phyloP scores from a whole-genome alignment of 768 basidiomycete genomes.

The Leucocoprinus leucothites region DNA sequence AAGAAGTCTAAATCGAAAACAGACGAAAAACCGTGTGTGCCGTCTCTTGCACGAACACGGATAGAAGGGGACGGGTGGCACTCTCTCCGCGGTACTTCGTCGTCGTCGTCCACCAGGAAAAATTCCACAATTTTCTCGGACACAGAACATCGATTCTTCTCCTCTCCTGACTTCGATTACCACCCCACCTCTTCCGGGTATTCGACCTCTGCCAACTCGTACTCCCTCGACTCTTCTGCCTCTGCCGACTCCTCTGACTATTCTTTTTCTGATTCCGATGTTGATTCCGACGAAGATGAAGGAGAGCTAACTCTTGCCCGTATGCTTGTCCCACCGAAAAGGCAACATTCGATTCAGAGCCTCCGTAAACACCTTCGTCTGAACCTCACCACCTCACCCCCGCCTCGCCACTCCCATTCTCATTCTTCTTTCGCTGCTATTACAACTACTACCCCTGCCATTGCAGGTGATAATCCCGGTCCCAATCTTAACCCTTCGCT shows the following conservation, averaged over 20 bases:
- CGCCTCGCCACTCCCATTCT: not conserved
- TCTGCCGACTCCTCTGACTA: not conserved
- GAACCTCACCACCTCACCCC: not conserved
- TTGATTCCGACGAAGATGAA: conserved; percentile 23
- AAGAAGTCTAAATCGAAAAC: conserved; percentile 18
- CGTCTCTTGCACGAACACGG: conserved; percentile 58
- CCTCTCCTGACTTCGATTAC: not conserved
- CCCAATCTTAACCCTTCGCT: not conserved
- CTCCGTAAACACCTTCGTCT: conserved; percentile 55
- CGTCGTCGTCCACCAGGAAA: not conserved
- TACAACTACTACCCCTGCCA: not conserved
- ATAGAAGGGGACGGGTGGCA: conserved; percentile 59
- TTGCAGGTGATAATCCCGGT: not conserved
- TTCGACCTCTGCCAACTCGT: too few relatives aligned
- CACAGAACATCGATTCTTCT: not conserved
- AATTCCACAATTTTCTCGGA: not conserved
- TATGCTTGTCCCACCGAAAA: conserved; percentile 65
- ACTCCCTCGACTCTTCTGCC: too few relatives aligned
- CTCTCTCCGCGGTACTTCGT: conserved; percentile 15
- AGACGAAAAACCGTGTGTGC: conserved; percentile 38
- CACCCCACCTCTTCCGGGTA: not conserved
- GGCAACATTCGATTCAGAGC: conserved; percentile 73
- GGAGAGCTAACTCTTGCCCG: conserved; percentile 63
- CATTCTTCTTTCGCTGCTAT: not conserved
- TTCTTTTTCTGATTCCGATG: conserved; percentile 10